Percentiles rank a stretch among this genome's conserved stretches.
These are phyloP conservation scores for Diaporthe sp. DNA, from an alignment of 2,329 filamentous ascomycete species.

Conservation along the genomic window DNA sequence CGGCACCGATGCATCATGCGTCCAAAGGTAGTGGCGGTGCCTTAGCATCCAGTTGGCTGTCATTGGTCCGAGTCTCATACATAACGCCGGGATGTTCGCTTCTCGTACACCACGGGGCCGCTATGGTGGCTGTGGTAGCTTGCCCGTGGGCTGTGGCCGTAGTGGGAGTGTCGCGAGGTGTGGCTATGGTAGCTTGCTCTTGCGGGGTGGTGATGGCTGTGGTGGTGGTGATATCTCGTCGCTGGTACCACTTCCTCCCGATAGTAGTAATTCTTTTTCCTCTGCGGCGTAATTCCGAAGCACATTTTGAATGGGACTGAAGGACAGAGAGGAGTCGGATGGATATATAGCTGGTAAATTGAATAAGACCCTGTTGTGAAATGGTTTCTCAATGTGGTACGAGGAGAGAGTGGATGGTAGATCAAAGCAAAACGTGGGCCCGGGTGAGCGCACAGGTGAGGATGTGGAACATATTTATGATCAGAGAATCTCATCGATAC, in stretches of 20 bases:
- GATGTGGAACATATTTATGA: slow-evolving; percentile 28
- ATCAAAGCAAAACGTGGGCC: too few relatives aligned
- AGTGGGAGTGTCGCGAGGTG: slow-evolving; percentile 47
- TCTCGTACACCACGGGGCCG: slow-evolving; percentile 55
- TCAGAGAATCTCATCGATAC: slow-evolving; percentile 32
- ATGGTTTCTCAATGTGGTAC: neutral
- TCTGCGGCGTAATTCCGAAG: slow-evolving; percentile 60
- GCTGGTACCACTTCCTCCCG: slow-evolving; percentile 69
- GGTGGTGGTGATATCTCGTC: slow-evolving; percentile 55
- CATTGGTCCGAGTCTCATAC: neutral
- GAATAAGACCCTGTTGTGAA: neutral
- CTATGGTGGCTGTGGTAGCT: slow-evolving; percentile 55
- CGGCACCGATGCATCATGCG: neutral
- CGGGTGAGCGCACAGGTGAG: neutral
- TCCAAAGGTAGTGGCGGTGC: neutral
- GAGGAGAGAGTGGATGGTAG: neutral
- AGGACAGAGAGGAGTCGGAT: neutral
- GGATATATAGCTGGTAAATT: neutral
- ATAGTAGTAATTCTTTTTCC: slow-evolving; percentile 60
- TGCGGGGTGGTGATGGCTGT: slow-evolving; percentile 54
- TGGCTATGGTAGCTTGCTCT: slow-evolving; percentile 59
- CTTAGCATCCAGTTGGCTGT: neutral
- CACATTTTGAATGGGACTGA: slow-evolving; percentile 59
- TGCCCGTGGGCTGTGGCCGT: slow-evolving; percentile 54
- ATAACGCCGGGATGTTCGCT: slow-evolving; percentile 55